phyloP scores from a whole-genome alignment of 2,329 filamentous ascomycete genomes.

The Botrytis elliptica region DNA sequence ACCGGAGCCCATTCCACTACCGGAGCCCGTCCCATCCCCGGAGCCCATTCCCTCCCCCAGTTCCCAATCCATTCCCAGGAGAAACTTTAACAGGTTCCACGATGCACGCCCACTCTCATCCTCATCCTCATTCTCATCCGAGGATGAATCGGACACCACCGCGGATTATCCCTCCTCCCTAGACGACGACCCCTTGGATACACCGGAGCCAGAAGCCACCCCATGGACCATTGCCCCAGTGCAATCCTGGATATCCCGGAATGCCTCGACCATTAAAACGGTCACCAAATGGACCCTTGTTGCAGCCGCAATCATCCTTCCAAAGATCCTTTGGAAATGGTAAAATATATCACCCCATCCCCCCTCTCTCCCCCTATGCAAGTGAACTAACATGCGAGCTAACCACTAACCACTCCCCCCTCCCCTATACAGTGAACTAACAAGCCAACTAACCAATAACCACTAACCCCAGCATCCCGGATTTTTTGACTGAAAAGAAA shows the following conservation, averaged over 20 bases:
- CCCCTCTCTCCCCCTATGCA: background rate
- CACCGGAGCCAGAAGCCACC: background rate
- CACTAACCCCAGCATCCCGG: background rate
- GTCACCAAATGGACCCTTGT: background rate
- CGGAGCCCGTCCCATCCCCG: background rate
- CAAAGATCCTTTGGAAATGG: constrained; percentile 13
- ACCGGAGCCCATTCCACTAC: too few species aligned
- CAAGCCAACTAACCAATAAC: background rate
- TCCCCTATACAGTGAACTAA: background rate
- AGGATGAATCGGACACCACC: background rate
- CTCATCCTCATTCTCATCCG: background rate
- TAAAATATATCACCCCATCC: background rate
- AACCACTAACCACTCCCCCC: background rate
- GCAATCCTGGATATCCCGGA: constrained; percentile 10
- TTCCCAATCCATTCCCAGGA: background rate
- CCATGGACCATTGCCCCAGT: background rate
- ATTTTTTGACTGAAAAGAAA: background rate
- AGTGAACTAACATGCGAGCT: background rate
- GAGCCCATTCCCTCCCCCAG: background rate
- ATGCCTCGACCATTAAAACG: background rate
- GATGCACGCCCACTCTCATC: background rate
- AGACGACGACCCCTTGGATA: background rate
- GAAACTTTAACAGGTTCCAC: background rate
- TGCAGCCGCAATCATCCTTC: constrained; percentile 12
- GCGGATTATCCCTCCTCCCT: background rate